These are phyloP conservation scores for Otatea glauca DNA, from an alignment of 176 grass and related monocot species.

Conservation along the genomic window DNA sequence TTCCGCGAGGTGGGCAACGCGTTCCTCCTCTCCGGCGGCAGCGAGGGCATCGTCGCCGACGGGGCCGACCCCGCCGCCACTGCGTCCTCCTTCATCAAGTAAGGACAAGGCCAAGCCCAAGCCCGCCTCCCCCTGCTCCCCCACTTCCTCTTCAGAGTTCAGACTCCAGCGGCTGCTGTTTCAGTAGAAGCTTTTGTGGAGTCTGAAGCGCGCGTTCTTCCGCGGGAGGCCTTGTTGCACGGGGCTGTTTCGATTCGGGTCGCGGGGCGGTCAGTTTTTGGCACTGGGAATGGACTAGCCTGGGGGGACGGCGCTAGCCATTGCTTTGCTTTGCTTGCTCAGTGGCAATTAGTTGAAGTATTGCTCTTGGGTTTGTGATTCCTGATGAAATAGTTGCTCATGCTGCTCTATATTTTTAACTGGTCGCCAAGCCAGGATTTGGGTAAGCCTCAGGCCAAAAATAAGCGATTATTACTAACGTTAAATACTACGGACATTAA, in stretches of 20 bases:
- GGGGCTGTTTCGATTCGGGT: neutral
- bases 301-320: neutral
- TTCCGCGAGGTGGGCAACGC: constrained; percentile 98
- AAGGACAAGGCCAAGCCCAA: neutral
- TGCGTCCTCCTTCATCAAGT: constrained; percentile 58
- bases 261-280: neutral
- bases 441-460: too few relatives aligned
- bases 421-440: neutral
- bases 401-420: neutral
- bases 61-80: constrained; percentile 30
- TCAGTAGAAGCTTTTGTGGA: neutral
- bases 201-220: neutral
- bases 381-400: neutral
- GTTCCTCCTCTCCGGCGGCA: constrained; percentile 96
- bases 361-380: neutral
- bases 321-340: neutral
- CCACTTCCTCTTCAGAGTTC: neutral
- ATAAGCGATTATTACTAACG: too few relatives aligned
- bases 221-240: neutral
- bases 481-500: too few relatives aligned
- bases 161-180: neutral
- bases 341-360: neutral
- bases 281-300: neutral
- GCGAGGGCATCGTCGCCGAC: constrained; percentile 86
- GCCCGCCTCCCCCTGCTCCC: neutral